A percentile compares a stretch with the other conserved stretches of the same genome.
These are phyloP conservation scores for Penicillium steckii DNA, from an alignment of 495 filamentous ascomycete species.

Conservation along the genomic window DNA sequence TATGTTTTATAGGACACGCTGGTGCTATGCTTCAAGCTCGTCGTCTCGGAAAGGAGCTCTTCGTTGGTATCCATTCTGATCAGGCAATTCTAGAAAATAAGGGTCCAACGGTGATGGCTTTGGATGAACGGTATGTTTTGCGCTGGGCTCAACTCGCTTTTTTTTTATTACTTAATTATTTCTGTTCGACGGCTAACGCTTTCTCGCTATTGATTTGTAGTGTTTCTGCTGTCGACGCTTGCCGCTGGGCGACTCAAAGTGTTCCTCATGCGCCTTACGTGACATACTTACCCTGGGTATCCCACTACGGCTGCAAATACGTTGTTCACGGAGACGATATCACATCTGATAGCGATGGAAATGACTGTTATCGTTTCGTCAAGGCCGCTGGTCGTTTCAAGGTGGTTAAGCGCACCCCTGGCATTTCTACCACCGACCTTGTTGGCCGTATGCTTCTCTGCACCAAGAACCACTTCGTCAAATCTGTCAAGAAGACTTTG, in stretches of 20 bases:
- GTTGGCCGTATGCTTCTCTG: constrained; percentile 96
- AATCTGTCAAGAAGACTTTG: constrained; percentile 65
- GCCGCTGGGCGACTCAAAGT: constrained; percentile 85
- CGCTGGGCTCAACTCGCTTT: neutral
- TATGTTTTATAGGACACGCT: constrained; percentile 67
- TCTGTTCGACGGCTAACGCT: neutral
- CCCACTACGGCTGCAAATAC: constrained; percentile 87
- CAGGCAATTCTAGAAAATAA: constrained; percentile 95
- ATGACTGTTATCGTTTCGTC: constrained; percentile 97
- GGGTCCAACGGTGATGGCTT: constrained; percentile 94
- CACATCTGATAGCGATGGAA: constrained; percentile 76
- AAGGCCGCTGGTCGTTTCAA: constrained; percentile 89
- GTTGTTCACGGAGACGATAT: constrained; percentile 93
- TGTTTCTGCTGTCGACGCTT: constrained; percentile 84
- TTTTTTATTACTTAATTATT: neutral
- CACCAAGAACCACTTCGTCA: constrained; percentile 85
- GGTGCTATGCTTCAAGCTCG: constrained; percentile 95
- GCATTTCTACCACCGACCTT: constrained; percentile 94
- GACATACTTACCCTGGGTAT: constrained; percentile 88
- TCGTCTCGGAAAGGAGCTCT: constrained; percentile 77
- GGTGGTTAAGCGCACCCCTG: constrained; percentile 93
- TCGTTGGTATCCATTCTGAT: constrained; percentile 92
- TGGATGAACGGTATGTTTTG: constrained; percentile 71
- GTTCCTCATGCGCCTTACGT: constrained; percentile 92
- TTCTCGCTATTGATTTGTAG: constrained; percentile 35